Evolutionary conservation across 495 filamentous ascomycete genomes (phyloP).

Genomic region (Penicillium roqueforti): DNA sequence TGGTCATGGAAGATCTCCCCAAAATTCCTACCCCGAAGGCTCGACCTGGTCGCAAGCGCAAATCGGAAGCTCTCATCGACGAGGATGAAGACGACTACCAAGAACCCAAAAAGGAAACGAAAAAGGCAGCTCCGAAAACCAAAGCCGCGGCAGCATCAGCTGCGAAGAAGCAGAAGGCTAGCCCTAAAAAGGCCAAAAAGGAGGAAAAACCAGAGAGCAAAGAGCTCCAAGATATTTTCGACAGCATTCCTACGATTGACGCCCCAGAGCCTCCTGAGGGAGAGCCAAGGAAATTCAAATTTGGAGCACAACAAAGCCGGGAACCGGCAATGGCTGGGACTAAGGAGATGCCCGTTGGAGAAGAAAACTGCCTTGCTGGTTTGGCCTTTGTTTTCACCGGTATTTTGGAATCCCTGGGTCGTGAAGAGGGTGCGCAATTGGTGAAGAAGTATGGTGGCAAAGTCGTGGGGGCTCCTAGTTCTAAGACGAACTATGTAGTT

Average conservation of each 20-base stretch:
- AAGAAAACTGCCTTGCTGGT: constrained; percentile 88
- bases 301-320: constrained; percentile 48
- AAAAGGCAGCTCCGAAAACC: constrained; percentile 20
- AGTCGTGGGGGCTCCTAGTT: constrained; percentile 76
- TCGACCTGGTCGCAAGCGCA: constrained; percentile 50
- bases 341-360: constrained; percentile 74
- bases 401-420: constrained; percentile 67
- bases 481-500: constrained; percentile 90
- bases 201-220: constrained; percentile 55
- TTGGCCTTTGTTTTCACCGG: constrained; percentile 97
- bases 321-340: constrained; percentile 59
- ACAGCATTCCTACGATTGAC: constrained; percentile 75
- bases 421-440: constrained; percentile 81
- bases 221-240: constrained; percentile 75
- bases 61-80: constrained; percentile 48
- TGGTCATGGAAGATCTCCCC: constrained; percentile 45
- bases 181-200: constrained; percentile 55
- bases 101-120: constrained; percentile 33
- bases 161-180: constrained; percentile 57
- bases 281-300: constrained; percentile 68
- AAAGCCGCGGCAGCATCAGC: constrained; percentile 38
- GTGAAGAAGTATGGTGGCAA: constrained; percentile 94
- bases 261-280: constrained; percentile 75
- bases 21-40: constrained; percentile 32
- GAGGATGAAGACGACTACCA: constrained; percentile 38